Conservation (phyloP, 1,284 basidiomycete species). For the Exobasidium rhododendri region DNA sequence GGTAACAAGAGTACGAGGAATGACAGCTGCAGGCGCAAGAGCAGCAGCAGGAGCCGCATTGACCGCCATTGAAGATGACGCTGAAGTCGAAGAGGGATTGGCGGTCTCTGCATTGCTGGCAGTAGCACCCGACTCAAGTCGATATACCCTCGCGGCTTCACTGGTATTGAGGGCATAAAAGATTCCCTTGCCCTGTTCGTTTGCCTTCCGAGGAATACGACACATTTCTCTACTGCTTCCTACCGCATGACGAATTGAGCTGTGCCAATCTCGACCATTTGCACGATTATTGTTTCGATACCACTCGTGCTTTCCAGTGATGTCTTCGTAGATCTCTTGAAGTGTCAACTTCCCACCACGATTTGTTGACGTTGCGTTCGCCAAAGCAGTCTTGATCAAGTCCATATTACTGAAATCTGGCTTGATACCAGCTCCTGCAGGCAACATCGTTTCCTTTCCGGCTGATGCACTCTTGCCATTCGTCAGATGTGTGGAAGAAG, state of each 20-base stretch:
- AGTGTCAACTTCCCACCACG: slow-evolving; percentile 79
- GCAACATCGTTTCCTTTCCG: neutral
- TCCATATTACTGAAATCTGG: slow-evolving; percentile 46
- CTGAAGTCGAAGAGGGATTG: neutral
- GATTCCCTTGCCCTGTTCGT: slow-evolving; percentile 51
- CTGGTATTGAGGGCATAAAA: slow-evolving; percentile 48
- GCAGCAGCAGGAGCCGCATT: neutral
- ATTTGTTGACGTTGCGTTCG: slow-evolving; percentile 31
- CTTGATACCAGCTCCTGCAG: slow-evolving; percentile 35
- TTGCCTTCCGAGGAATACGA: slow-evolving; percentile 38
- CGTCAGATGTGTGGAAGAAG: neutral
- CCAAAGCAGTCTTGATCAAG: slow-evolving; percentile 46
- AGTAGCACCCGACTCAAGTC: slow-evolving; percentile 11
- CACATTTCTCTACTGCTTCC: slow-evolving; percentile 46
- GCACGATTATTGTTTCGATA: slow-evolving; percentile 60
- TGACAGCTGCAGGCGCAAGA: neutral
- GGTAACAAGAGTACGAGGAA: neutral
- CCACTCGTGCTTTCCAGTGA: slow-evolving; percentile 80
- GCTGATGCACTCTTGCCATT: neutral
- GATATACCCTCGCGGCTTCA: slow-evolving; percentile 16
- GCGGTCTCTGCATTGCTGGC: neutral
- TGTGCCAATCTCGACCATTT: slow-evolving; percentile 51
- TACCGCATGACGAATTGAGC: slow-evolving; percentile 48
- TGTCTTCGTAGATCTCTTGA: slow-evolving; percentile 88
- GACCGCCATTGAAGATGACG: neutral